phyloP scores from a whole-genome alignment of 768 basidiomycete species.

The Tubosaeta sp. region DNA sequence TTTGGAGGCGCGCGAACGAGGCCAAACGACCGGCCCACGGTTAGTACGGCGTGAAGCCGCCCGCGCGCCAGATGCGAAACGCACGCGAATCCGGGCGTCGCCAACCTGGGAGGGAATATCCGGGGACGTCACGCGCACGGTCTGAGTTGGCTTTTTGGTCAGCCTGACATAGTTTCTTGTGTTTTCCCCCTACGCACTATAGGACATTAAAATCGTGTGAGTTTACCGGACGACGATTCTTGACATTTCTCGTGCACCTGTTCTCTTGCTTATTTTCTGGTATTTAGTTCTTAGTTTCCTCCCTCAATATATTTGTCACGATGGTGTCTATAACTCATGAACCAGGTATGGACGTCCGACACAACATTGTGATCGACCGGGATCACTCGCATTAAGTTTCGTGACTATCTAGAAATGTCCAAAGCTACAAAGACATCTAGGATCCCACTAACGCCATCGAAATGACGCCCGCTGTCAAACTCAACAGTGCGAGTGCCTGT shows the following conservation, averaged over 20 bases:
- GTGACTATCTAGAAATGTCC: neutral
- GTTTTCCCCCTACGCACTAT: too few relatives aligned
- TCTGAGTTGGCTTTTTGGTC: neutral
- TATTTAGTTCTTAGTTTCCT: neutral
- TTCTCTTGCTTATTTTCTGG: neutral
- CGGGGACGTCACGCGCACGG: neutral
- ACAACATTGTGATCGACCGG: neutral
- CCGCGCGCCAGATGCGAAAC: constrained; percentile 4
- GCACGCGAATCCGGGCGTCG: constrained; percentile 12
- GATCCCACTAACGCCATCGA: constrained; percentile 60
- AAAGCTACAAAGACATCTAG: neutral
- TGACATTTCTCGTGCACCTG: neutral
- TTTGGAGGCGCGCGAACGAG: neutral
- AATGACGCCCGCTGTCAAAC: constrained; percentile 55
- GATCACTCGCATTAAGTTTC: neutral
- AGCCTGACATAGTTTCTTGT: neutral
- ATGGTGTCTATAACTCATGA: neutral
- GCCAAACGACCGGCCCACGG: neutral
- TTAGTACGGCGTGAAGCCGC: constrained; percentile 1
- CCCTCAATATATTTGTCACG: neutral
- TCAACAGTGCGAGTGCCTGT: constrained; percentile 55
- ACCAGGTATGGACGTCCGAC: neutral
- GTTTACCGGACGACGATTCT: constrained; percentile 2
- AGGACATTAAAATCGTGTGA: neutral
- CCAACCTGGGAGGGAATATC: neutral